A percentile compares a stretch with the other conserved stretches of the same genome.
phyloP scores from a whole-genome alignment of 1,284 basidiomycete species.

The Ustilago nuda region DNA sequence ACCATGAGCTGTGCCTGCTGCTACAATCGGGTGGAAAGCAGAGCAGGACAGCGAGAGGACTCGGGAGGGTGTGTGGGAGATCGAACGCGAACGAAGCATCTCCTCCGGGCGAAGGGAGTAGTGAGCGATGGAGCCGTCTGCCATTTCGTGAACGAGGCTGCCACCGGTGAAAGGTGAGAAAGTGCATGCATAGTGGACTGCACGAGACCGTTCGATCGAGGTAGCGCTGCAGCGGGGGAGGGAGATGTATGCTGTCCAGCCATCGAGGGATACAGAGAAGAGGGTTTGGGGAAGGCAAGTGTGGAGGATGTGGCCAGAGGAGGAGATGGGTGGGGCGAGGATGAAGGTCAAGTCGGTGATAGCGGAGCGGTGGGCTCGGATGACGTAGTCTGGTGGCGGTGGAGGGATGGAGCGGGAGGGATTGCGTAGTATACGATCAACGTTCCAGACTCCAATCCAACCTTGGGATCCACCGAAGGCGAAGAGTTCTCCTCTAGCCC shows the following conservation, averaged over 20 bases:
- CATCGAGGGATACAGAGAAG: slow-evolving; percentile 30
- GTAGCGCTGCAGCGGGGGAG: neutral
- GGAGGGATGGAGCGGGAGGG: neutral
- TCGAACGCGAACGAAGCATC: slow-evolving; percentile 23
- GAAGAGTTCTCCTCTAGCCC: slow-evolving; percentile 48
- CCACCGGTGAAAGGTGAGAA: slow-evolving; percentile 20
- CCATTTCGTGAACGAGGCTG: slow-evolving; percentile 32
- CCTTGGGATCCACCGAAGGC: slow-evolving; percentile 44
- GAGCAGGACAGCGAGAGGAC: slow-evolving; percentile 10
- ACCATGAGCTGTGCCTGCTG: slow-evolving; percentile 30
- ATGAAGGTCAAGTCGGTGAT: slow-evolving; percentile 34
- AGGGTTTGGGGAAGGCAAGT: slow-evolving; percentile 7
- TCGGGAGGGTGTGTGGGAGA: slow-evolving; percentile 16
- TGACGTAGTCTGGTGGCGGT: slow-evolving; percentile 17
- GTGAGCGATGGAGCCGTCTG: slow-evolving; percentile 31
- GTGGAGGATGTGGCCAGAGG: slow-evolving; percentile 6
- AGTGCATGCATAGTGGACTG: slow-evolving; percentile 21
- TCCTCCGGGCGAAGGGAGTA: slow-evolving; percentile 30
- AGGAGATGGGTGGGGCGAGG: slow-evolving; percentile 20
- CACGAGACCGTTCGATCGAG: slow-evolving; percentile 22
- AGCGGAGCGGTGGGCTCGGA: slow-evolving; percentile 28
- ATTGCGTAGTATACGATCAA: slow-evolving; percentile 24
- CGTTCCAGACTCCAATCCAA: slow-evolving; percentile 42
- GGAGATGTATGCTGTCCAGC: slow-evolving; percentile 13
- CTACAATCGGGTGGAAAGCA: slow-evolving; percentile 29